These are phyloP conservation scores for Verruconis gallopava DNA, from an alignment of 2,329 filamentous ascomycete genomes.

Conservation along the genomic window DNA sequence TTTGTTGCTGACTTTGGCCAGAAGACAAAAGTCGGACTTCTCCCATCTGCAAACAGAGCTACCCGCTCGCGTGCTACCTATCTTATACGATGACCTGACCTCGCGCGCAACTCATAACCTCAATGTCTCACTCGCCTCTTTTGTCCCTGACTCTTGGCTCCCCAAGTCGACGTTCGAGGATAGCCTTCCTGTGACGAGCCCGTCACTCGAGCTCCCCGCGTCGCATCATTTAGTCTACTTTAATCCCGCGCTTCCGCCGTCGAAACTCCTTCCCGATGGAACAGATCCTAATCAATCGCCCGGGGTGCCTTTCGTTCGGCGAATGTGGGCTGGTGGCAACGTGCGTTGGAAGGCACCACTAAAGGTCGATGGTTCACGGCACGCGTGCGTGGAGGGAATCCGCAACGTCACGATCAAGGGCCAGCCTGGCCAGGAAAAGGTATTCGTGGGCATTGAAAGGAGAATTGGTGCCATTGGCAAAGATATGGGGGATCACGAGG, in stretches of 20 bases:
- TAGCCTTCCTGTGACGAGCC: not conserved
- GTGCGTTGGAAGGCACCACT: conserved; percentile 37
- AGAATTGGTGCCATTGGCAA: conserved; percentile 26
- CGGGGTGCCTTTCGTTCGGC: conserved; percentile 54
- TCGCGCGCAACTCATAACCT: conserved; percentile 26
- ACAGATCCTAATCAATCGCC: conserved; percentile 72
- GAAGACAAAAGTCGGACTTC: conserved; percentile 15
- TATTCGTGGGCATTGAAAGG: conserved; percentile 49
- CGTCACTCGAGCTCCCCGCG: conserved; percentile 33
- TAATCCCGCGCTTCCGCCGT: conserved; percentile 52
- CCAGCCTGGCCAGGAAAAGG: conserved; percentile 36
- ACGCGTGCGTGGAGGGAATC: conserved; percentile 36
- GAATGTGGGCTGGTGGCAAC: conserved; percentile 81
- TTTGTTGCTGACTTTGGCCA: not conserved
- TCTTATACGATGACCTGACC: conserved; percentile 43
- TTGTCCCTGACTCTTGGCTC: conserved; percentile 28
- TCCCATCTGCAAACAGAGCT: conserved; percentile 30
- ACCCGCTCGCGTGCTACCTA: conserved; percentile 34
- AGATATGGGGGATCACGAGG: conserved; percentile 20
- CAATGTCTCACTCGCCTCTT: conserved; percentile 39
- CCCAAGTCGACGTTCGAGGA: conserved; percentile 8
- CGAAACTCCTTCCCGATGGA: conserved; percentile 61
- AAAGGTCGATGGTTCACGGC: conserved; percentile 22
- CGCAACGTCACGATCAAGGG: conserved; percentile 38
- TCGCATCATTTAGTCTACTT: conserved; percentile 84